phyloP scores from a whole-genome alignment of 106 monocot species.

The Alisma plantagoaquatica region DNA sequence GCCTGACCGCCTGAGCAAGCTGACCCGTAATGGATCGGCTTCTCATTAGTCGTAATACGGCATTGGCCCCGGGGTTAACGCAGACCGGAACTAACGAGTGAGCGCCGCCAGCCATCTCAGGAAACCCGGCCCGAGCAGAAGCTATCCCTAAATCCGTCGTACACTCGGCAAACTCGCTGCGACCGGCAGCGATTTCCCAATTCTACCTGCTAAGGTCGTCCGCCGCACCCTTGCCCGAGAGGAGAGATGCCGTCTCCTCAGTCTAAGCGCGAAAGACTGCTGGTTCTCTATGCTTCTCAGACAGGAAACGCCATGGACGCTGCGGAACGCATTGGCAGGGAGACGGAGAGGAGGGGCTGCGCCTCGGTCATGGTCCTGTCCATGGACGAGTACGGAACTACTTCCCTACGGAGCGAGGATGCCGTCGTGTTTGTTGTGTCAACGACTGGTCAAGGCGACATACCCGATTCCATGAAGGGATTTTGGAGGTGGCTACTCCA shows the following conservation, averaged over 20 bases:
- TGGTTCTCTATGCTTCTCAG: slow-evolving; percentile 84
- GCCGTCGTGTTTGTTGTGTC: slow-evolving; percentile 70
- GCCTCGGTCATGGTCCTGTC: slow-evolving; percentile 54
- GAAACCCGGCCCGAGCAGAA: too few relatives aligned
- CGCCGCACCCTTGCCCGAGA: too few relatives aligned
- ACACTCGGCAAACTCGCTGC: too few relatives aligned
- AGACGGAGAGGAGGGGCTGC: slow-evolving; percentile 75
- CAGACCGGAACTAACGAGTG: too few relatives aligned
- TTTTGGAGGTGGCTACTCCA: slow-evolving; percentile 81
- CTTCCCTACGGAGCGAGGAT: slow-evolving; percentile 32
- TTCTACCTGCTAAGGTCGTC: too few relatives aligned
- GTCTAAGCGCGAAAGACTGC: slow-evolving; percentile 16
- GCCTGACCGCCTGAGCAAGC: too few relatives aligned
- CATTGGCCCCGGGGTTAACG: too few relatives aligned
- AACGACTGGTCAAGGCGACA: slow-evolving; percentile 89
- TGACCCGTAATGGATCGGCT: too few relatives aligned
- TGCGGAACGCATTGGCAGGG: slow-evolving; percentile 75
- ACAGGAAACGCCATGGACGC: slow-evolving; percentile 86
- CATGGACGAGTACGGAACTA: slow-evolving; percentile 50
- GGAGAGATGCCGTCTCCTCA: slow-evolving; percentile 14
- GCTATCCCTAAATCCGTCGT: too few relatives aligned
- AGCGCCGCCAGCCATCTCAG: too few relatives aligned
- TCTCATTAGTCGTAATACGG: too few relatives aligned
- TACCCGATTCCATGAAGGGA: slow-evolving; percentile 88
- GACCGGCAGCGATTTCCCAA: too few relatives aligned